Evolutionary conservation across 106 monocot species (phyloP).

Genomic region (Narthecium ossifragum): DNA sequence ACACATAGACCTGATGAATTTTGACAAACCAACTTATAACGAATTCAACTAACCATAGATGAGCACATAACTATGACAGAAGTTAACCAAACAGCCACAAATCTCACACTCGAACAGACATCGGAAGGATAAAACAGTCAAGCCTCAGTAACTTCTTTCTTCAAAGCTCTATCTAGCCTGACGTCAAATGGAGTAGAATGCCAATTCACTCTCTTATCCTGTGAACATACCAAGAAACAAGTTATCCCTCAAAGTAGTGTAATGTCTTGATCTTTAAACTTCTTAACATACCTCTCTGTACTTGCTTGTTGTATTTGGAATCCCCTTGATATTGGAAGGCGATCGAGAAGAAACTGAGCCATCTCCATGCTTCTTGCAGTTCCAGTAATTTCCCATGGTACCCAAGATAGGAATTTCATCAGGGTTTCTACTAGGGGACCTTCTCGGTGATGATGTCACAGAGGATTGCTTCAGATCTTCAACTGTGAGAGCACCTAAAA

Average conservation of each 20-base stretch:
- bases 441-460: conserved; percentile 44
- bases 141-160: conserved; percentile 17
- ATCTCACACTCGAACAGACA: no score
- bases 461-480: conserved; percentile 70
- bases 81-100: no score
- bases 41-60: no score
- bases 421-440: conserved; percentile 49
- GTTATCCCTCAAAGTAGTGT: background rate
- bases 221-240: conserved; percentile 2
- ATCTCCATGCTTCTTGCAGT: conserved; percentile 8
- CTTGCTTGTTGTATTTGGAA: conserved; percentile 73
- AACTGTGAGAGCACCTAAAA: conserved; percentile 72
- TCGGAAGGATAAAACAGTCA: no score
- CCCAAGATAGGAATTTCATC: conserved; percentile 82
- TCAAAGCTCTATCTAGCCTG: conserved; percentile 49
- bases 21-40: no score
- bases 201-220: conserved; percentile 66
- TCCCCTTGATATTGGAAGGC: conserved; percentile 30
- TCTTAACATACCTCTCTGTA: conserved; percentile 46
- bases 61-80: no score
- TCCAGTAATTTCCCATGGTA: conserved; percentile 80
- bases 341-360: conserved; percentile 13
- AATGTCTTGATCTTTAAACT: background rate
- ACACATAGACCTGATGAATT: no score
- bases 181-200: conserved; percentile 63